Conservation (phyloP, 352 stramenopile species). For the Pythium aquatile region DNA sequence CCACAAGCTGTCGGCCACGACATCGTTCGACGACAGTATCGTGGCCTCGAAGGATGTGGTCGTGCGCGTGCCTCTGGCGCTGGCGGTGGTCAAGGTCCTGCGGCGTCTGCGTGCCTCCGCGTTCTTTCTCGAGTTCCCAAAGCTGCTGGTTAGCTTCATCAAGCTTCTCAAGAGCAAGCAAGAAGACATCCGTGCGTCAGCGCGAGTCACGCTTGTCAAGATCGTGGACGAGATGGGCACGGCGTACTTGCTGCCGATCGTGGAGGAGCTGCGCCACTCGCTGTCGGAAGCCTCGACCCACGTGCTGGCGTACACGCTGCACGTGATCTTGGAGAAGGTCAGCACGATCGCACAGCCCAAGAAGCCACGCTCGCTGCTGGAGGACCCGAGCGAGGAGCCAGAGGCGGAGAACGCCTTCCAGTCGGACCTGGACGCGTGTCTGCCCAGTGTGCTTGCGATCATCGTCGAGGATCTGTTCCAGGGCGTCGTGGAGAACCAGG, state of each 20-base stretch:
- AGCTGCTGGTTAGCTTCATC: conserved; percentile 91
- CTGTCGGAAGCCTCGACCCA: conserved; percentile 83
- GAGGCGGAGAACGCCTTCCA: conserved; percentile 37
- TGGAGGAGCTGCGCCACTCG: conserved; percentile 82
- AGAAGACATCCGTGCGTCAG: conserved; percentile 89
- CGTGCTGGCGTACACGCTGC: conserved; percentile 85
- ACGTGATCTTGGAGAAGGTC: conserved; percentile 81
- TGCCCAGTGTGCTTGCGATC: conserved; percentile 83
- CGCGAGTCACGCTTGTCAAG: conserved; percentile 92
- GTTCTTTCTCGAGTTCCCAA: conserved; percentile 94
- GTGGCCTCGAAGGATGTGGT: conserved; percentile 50
- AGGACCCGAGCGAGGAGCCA: conserved; percentile 21
- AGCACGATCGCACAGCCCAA: conserved; percentile 53
- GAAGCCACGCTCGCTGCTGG: conserved; percentile 38
- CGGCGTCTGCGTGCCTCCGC: conserved; percentile 87
- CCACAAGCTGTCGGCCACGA: conserved; percentile 34
- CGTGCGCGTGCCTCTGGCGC: conserved; percentile 91
- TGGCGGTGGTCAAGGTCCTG: conserved; percentile 97
- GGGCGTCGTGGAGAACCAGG: conserved; percentile 52
- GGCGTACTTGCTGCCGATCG: conserved; percentile 80
- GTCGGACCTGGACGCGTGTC: conserved; percentile 72
- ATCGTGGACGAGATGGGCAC: conserved; percentile 91
- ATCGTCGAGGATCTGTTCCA: conserved; percentile 83
- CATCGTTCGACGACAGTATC: conserved; percentile 45
- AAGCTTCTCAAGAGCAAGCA: conserved; percentile 91